phyloP scores from a whole-genome alignment of 306 rosid species.

The Quercus rubra region DNA sequence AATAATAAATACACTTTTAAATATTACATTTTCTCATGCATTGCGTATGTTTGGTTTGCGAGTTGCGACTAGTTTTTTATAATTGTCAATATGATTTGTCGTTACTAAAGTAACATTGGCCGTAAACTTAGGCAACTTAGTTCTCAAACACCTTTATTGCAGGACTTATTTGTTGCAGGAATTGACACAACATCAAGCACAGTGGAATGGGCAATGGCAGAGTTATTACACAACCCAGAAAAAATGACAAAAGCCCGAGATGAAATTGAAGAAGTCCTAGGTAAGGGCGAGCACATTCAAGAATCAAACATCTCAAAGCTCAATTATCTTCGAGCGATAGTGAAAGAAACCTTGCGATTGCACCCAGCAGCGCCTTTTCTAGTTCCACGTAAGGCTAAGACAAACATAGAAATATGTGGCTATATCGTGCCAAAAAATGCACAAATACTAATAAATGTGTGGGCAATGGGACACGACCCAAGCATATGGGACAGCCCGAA shows the following conservation, averaged over 20 bases:
- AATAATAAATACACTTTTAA: too few relatives aligned
- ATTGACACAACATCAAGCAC: slow-evolving; percentile 12
- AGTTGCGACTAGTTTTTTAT: too few relatives aligned
- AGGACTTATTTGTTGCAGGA: slow-evolving; percentile 18
- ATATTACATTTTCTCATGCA: too few relatives aligned
- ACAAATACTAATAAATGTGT: slow-evolving; percentile 14
- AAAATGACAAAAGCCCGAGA: not conserved
- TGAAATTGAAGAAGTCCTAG: slow-evolving; percentile 7
- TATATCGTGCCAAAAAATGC: slow-evolving; percentile 14
- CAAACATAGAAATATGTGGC: slow-evolving; percentile 1
- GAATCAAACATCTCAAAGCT: slow-evolving; percentile 26
- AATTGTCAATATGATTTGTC: too few relatives aligned
- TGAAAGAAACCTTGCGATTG: slow-evolving; percentile 29
- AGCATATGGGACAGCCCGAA: slow-evolving; percentile 20
- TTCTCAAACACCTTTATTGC: too few relatives aligned
- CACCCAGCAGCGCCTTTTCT: slow-evolving; percentile 29
- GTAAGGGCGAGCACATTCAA: not conserved
- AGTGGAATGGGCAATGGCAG: slow-evolving; percentile 38
- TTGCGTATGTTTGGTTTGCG: too few relatives aligned
- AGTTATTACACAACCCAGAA: slow-evolving; percentile 16
- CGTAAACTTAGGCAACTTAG: too few relatives aligned
- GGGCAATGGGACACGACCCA: slow-evolving; percentile 31
- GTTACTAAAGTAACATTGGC: too few relatives aligned
- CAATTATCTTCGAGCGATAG: slow-evolving; percentile 13
- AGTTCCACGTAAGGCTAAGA: slow-evolving; percentile 19